These are phyloP conservation scores for Penicillium griseofulvum DNA, from an alignment of 2,329 filamentous ascomycete species.

Conservation along the genomic window DNA sequence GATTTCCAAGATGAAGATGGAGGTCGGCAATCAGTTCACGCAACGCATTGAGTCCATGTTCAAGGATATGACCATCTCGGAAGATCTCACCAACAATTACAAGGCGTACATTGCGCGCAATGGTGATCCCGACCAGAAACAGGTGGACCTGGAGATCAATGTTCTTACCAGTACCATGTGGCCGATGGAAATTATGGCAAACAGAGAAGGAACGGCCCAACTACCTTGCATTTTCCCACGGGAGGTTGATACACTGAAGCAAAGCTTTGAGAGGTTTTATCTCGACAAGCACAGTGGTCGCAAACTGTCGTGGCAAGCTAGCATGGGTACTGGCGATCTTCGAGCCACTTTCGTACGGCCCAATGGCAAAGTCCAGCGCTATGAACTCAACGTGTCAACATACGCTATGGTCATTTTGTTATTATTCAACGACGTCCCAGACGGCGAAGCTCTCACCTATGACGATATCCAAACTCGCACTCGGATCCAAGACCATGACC, in stretches of 20 bases:
- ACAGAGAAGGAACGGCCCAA: slow-evolving; percentile 50
- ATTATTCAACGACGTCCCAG: slow-evolving; percentile 76
- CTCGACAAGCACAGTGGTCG: slow-evolving; percentile 81
- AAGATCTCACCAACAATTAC: slow-evolving; percentile 76
- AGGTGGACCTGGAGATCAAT: slow-evolving; percentile 76
- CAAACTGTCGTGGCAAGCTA: slow-evolving; percentile 77
- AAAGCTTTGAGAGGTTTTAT: slow-evolving; percentile 87
- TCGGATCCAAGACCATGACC: slow-evolving; percentile 70
- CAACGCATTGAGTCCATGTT: slow-evolving; percentile 96
- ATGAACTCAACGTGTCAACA: slow-evolving; percentile 89
- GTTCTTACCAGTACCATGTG: slow-evolving; percentile 92
- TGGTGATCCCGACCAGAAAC: slow-evolving; percentile 57
- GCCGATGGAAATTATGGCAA: slow-evolving; percentile 84
- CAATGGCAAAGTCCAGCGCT: slow-evolving; percentile 69
- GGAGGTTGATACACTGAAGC: slow-evolving; percentile 70
- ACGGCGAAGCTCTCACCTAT: slow-evolving; percentile 53
- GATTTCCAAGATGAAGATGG: slow-evolving; percentile 95
- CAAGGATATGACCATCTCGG: slow-evolving; percentile 86
- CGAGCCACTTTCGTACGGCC: slow-evolving; percentile 72
- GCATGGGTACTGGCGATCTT: slow-evolving; percentile 81
- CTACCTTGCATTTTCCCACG: slow-evolving; percentile 67
- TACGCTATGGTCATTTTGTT: slow-evolving; percentile 88
- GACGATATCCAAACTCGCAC: slow-evolving; percentile 83
- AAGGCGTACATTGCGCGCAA: slow-evolving; percentile 64
- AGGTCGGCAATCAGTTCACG: slow-evolving; percentile 92